Conservation (phyloP, 768 basidiomycete species). For the Tricholoma bakamatsutake region DNA sequence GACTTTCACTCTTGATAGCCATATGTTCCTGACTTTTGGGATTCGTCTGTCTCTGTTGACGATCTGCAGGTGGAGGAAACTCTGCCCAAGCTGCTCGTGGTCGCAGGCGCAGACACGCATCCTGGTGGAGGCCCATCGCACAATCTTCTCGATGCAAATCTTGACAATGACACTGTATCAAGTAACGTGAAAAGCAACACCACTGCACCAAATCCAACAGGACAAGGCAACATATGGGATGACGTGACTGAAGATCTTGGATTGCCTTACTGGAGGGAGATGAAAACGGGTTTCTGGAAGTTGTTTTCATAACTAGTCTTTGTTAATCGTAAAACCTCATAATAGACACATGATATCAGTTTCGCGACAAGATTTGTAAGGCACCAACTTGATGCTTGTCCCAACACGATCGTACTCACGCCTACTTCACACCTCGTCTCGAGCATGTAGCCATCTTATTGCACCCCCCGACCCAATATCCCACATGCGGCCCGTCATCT, state of each 20-base stretch:
- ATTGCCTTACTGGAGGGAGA: conserved; percentile 29
- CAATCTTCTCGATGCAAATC: conserved; percentile 23
- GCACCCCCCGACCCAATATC: conserved; percentile 77
- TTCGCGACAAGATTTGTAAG: not conserved
- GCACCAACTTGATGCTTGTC: conserved; percentile 10
- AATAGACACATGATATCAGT: not conserved
- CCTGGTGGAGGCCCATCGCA: conserved; percentile 33
- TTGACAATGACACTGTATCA: conserved; percentile 12
- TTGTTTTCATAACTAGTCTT: conserved; percentile 20
- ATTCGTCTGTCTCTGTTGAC: conserved; percentile 23
- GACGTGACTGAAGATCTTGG: conserved; percentile 43
- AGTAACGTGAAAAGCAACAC: conserved; percentile 13
- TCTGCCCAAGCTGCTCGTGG: conserved; percentile 39
- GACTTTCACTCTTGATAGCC: conserved; percentile 25
- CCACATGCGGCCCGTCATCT: conserved; percentile 73
- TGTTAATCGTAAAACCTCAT: not conserved
- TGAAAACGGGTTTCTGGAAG: conserved; percentile 26
- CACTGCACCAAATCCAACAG: conserved; percentile 5
- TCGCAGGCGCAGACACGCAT: conserved; percentile 34
- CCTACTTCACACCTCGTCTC: conserved; percentile 22
- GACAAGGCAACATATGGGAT: conserved; percentile 32
- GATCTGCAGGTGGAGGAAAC: conserved; percentile 17
- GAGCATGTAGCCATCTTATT: conserved; percentile 30
- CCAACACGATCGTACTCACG: conserved; percentile 9
- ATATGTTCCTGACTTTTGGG: conserved; percentile 41